Evolutionary conservation across 23 red algal genomes (phyloP).

Genomic region (Pyropia yezoensis): DNA sequence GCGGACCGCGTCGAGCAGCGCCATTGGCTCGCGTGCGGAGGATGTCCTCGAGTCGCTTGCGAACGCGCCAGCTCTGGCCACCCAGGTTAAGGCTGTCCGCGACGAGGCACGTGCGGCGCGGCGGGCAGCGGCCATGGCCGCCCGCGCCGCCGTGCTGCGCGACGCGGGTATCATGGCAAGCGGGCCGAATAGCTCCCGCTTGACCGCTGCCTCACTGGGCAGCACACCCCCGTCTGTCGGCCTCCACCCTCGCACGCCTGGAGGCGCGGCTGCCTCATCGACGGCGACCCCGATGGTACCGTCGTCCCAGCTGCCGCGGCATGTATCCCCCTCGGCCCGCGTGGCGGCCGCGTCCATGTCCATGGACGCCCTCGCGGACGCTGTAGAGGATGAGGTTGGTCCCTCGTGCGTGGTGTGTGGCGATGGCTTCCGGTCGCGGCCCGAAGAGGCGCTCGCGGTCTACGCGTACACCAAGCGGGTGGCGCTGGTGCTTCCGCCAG

Average conservation of each 20-base stretch:
- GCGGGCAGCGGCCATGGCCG: constrained; percentile 42
- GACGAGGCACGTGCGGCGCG: constrained; percentile 31
- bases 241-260: too few relatives aligned
- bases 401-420: constrained; percentile 71
- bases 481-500: constrained; percentile 11
- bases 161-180: constrained; percentile 27
- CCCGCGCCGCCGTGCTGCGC: constrained; percentile 35
- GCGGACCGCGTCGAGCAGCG: constrained; percentile 42
- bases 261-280: too few relatives aligned
- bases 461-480: constrained; percentile 54
- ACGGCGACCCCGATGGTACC: too few relatives aligned
- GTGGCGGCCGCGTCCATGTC: too few relatives aligned
- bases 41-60: constrained; percentile 46
- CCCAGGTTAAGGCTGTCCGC: constrained; percentile 25
- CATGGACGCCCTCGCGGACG: constrained; percentile 23
- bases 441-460: constrained; percentile 40
- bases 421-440: constrained; percentile 51
- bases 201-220: too few relatives aligned
- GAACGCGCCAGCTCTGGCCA: constrained; percentile 11
- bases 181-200: too few relatives aligned
- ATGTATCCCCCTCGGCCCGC: too few relatives aligned
- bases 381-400: constrained; percentile 45
- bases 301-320: too few relatives aligned
- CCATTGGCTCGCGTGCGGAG: constrained; percentile 39
- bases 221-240: too few relatives aligned